Evolutionary conservation across 805 yeast genomes (phyloP).

Genomic region (Candida caryicola): DNA sequence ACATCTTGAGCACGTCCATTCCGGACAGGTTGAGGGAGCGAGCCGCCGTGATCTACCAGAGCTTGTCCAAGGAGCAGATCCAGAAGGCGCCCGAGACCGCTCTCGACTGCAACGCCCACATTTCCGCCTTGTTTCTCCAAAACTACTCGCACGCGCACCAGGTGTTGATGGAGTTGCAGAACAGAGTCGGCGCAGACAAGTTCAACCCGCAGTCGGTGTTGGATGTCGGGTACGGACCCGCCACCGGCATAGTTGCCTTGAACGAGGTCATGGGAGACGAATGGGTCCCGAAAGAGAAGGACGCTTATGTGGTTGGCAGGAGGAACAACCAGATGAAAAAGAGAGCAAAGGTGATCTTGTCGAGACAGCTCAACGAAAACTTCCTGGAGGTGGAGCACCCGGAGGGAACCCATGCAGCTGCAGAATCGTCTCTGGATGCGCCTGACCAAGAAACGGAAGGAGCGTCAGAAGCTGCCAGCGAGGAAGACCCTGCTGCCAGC

Average conservation of each 20-base stretch:
- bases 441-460: background rate
- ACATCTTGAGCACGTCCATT: conserved; percentile 55
- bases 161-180: conserved; percentile 62
- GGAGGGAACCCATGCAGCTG: no score
- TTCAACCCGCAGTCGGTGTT: conserved; percentile 68
- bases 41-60: conserved; percentile 55
- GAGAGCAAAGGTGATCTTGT: conserved; percentile 72
- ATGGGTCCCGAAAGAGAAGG: conserved; percentile 60
- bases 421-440: no score
- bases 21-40: conserved; percentile 65
- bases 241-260: conserved; percentile 83
- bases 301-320: conserved; percentile 68
- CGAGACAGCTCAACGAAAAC: conserved; percentile 59
- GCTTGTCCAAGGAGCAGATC: conserved; percentile 50
- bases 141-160: conserved; percentile 71
- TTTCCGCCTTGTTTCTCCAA: conserved; percentile 77
- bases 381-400: conserved; percentile 11
- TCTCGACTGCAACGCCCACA: conserved; percentile 71
- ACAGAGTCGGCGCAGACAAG: conserved; percentile 45
- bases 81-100: conserved; percentile 45
- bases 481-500: conserved; percentile 8
- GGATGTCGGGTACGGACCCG: conserved; percentile 89
- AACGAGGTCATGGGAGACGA: conserved; percentile 75
- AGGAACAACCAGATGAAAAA: conserved; percentile 62
- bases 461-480: background rate